Base-by-base conservation (phyloP, 352 stramenopile genomes). In the Pythium apleroticum region DNA sequence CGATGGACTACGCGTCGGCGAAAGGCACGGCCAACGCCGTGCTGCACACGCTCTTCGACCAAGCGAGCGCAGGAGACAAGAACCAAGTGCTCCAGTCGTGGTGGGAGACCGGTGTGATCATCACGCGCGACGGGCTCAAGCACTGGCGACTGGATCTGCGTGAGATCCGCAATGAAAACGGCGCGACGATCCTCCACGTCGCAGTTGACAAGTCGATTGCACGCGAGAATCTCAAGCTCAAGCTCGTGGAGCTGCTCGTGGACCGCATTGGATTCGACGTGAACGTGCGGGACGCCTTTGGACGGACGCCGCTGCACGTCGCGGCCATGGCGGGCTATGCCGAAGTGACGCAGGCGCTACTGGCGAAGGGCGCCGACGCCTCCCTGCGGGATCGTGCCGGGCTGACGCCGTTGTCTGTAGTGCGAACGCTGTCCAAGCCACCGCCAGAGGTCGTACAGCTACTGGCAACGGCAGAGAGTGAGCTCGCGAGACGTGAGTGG, bases 11-110 rank as follows among this genome's bases (percentile, higher is more conserved):
- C 63, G 78, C 75, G 50, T 72, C 77, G 15, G 84, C 86, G 27
- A 95, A 95, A 52, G 79, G 84, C 54, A 81, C 75, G 5, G 81
- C 83, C 24, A 92, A 92, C 54, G 84, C 79, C 0, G 81, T 93
- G 22, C 72, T 93, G 5, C 81, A 91, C 63, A 74, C 80, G 31
- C 72, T 95, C 11, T 95, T 95, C 62, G 84, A 90, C 67, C 84
- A 90, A 53, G 80, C 74, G 10, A 89, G 75, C 43, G 53, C 61
- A 28, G 83, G 74, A 50, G 43, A 50, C 24, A 93, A 93, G 64
- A 66, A 69, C 33, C 67, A 73, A 8, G 80, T 78, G 37, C 59
- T 95, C 5, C 74, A 67, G 41, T 58, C 74, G 20, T 95, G 82
- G 72, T 57, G 86, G 50, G 78, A 90, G n/a, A 86, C 81, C 5